Evolutionary conservation across 441 rosid species (phyloP), one percentile per base, ranked within the genome.

Genomic region (Melianthus villosus): DNA sequence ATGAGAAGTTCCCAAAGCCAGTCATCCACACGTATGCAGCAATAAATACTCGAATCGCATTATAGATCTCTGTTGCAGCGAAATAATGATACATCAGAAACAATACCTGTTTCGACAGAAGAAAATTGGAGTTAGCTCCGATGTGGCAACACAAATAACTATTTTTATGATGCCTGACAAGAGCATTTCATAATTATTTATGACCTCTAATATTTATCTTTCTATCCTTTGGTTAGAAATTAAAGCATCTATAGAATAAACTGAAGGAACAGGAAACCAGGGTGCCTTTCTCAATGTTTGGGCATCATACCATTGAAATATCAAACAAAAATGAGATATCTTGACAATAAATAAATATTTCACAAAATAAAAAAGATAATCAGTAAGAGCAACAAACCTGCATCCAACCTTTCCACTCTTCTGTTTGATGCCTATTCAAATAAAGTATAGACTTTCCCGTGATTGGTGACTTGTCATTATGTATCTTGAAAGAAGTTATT

Each of bases 341-440:
- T 31, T 6, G 4, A 3, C 7, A 31, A 10, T 12, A 4, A 29
- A 29, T n/a, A 17, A 9, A 26, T 28, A 18, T 40, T 34, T 27
- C 25, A 48, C 14, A 22, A 15, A 6, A 7, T 15, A 9, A 40
- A 8, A 44, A 11, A 32, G 33, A 14, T 22, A 36, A n/a, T 25
- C 13, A 29, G 18, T n/a, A 20, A 46, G 36, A 43, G 51, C 48
- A n/a, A 55, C 72, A 67, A 56, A 71, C 99, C 96, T 91, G 98
- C 98, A 91, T 91, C 96, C 96, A 91, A 52, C 98, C 98, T 53
- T 82, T 91, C 99, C 99, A 91, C 55, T 91, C 96, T 63, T 91
- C 99, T 54, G 99, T 91, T 59, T 91, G 94, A 68, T 91, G 93
- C 48, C 94, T 71, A 54, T 75, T 82, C 45, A 91, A 93, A 63